Evolutionary conservation across 1,284 basidiomycete genomes (phyloP).

Genomic region (Irpex sp.): DNA sequence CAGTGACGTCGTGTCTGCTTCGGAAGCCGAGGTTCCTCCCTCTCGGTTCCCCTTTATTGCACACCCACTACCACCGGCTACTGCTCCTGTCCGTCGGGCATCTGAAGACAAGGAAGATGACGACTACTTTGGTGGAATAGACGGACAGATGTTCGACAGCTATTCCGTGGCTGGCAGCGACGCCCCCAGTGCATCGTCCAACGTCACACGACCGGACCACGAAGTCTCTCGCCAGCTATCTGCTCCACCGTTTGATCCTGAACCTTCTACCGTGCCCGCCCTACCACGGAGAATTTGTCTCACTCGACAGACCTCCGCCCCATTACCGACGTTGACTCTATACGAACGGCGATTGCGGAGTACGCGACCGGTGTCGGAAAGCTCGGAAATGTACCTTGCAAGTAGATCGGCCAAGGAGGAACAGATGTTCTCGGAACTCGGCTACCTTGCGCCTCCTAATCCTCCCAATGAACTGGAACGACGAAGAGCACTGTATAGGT

Average conservation of each 20-base stretch:
- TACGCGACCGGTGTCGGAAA: constrained; percentile 36
- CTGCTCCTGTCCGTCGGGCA: constrained; percentile 21
- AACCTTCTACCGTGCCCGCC: constrained; percentile 36
- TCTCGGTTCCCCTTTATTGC: constrained; percentile 12
- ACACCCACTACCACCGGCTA: constrained; percentile 22
- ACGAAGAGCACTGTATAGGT: constrained; percentile 79
- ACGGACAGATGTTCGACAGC: constrained; percentile 1
- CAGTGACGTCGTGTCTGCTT: constrained; percentile 7
- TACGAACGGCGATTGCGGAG: constrained; percentile 37
- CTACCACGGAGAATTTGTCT: constrained; percentile 48
- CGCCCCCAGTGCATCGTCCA: not conserved
- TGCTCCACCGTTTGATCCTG: constrained; percentile 23
- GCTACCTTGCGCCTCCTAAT: constrained; percentile 76
- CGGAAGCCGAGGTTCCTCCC: not conserved
- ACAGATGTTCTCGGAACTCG: constrained; percentile 53
- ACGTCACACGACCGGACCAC: constrained; percentile 10
- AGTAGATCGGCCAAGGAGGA: constrained; percentile 59
- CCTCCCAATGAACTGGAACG: constrained; percentile 81
- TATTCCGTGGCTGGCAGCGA: not conserved
- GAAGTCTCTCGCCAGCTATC: constrained; percentile 24
- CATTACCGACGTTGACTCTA: constrained; percentile 42
- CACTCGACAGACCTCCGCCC: constrained; percentile 58
- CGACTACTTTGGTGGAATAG: constrained; percentile 30
- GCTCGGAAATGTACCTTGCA: constrained; percentile 29
- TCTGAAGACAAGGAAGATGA: constrained; percentile 18